Percentiles rank a stretch among this genome's conserved stretches.
Conservation (phyloP, 2,329 filamentous ascomycete genomes). For the Trichoderma koningiopsis region DNA sequence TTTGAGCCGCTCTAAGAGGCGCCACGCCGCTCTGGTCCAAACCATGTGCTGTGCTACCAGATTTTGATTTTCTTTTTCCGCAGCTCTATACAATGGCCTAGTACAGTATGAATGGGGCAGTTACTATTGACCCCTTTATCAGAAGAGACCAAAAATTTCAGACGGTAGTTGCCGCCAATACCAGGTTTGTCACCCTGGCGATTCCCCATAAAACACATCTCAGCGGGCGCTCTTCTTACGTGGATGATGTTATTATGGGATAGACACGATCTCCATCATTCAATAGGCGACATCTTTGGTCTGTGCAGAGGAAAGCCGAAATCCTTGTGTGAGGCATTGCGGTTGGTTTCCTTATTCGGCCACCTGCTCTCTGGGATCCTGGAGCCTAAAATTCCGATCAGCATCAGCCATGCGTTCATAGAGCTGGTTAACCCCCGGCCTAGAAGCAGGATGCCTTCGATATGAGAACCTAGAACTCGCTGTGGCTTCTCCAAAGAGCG, state of each 20-base stretch:
- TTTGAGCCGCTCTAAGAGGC: background rate
- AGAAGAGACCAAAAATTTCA: background rate
- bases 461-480: background rate
- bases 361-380: background rate
- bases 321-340: background rate
- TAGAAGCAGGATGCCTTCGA: background rate
- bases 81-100: background rate
- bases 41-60: background rate
- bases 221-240: constrained; percentile 1
- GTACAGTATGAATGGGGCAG: background rate
- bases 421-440: background rate
- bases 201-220: background rate
- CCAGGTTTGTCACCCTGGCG: background rate
- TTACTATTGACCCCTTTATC: background rate
- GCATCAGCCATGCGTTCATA: background rate
- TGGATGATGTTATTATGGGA: background rate
- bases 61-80: background rate
- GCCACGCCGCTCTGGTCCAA: constrained; percentile 8
- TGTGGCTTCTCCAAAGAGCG: background rate
- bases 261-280: background rate
- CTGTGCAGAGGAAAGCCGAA: background rate
- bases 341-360: background rate
- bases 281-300: background rate
- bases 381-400: background rate
- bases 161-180: background rate